Percentiles rank a stretch among this genome's conserved stretches.
Evolutionary conservation across 2,329 filamentous ascomycete species (phyloP).

Genomic region (Penicillium brasilianum): DNA sequence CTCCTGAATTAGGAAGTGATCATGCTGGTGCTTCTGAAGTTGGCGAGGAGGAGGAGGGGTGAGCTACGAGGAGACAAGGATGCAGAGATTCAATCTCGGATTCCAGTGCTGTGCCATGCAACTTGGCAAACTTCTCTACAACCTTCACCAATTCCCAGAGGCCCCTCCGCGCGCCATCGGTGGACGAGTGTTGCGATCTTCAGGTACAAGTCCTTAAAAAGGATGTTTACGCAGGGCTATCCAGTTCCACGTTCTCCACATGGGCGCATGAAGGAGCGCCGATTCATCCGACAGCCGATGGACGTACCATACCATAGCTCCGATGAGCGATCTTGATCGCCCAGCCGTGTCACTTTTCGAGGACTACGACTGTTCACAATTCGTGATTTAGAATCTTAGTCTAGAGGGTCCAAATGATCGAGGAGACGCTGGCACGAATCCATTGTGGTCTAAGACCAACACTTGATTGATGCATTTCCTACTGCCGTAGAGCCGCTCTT

Average conservation of each 20-base stretch:
- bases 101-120: neutral
- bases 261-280: neutral
- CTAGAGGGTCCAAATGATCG: neutral
- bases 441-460: too few species aligned
- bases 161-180: neutral
- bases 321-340: neutral
- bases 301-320: neutral
- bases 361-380: neutral
- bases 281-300: too few species aligned
- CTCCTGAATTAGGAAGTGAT: neutral
- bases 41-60: conserved; percentile 13
- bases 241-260: neutral
- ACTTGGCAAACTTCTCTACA: neutral
- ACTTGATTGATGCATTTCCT: too few species aligned
- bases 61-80: conserved; percentile 1
- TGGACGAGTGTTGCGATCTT: neutral
- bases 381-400: neutral
- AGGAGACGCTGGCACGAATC: too few species aligned
- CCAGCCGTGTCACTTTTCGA: neutral
- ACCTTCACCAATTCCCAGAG: neutral
- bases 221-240: too few species aligned
- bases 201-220: too few species aligned
- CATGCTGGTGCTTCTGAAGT: conserved; percentile 4
- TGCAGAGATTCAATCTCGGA: neutral
- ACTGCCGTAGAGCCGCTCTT: too few species aligned